A percentile compares a stretch with the other conserved stretches of the same genome.
phyloP scores from a whole-genome alignment of 345 rosid genomes.

The Turritis glabra region DNA sequence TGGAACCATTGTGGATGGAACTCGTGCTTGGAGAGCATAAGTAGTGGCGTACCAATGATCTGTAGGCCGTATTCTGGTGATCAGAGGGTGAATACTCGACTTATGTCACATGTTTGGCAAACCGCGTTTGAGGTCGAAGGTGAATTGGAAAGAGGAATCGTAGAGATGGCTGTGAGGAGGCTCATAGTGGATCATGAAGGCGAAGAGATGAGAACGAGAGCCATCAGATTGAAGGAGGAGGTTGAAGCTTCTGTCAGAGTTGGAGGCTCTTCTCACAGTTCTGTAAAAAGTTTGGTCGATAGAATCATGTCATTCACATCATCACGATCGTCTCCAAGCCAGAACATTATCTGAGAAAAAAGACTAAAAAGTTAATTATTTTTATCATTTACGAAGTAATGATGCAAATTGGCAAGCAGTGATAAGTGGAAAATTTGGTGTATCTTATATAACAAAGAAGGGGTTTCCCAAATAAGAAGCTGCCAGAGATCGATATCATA shows the following conservation, averaged over 20 bases:
- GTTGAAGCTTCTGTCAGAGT: conserved; percentile 17
- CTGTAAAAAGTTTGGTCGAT: conserved; percentile 36
- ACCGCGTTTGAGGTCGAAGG: conserved; percentile 46
- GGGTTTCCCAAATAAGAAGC: no score
- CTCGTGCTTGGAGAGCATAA: conserved; percentile 29
- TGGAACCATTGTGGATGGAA: conserved; percentile 44
- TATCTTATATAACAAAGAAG: no score
- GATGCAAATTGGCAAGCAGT: not conserved
- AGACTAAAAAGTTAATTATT: not conserved
- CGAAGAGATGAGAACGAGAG: conserved; percentile 43
- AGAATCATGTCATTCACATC: conserved; percentile 21
- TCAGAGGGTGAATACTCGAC: conserved; percentile 41
- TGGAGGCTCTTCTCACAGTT: conserved; percentile 39
- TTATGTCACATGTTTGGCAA: conserved; percentile 41
- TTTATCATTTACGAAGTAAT: not conserved
- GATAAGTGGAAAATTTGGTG: not conserved
- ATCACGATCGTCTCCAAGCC: not conserved
- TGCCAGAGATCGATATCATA: no score
- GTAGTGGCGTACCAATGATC: conserved; percentile 43
- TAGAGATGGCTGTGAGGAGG: conserved; percentile 40
- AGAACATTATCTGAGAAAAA: not conserved
- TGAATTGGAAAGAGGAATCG: conserved; percentile 31
- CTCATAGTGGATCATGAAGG: conserved; percentile 45
- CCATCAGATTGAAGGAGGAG: conserved; percentile 23
- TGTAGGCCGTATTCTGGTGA: conserved; percentile 46